phyloP scores from a whole-genome alignment of 2,329 filamentous ascomycete species.

The Hymenoscyphus albidus region DNA sequence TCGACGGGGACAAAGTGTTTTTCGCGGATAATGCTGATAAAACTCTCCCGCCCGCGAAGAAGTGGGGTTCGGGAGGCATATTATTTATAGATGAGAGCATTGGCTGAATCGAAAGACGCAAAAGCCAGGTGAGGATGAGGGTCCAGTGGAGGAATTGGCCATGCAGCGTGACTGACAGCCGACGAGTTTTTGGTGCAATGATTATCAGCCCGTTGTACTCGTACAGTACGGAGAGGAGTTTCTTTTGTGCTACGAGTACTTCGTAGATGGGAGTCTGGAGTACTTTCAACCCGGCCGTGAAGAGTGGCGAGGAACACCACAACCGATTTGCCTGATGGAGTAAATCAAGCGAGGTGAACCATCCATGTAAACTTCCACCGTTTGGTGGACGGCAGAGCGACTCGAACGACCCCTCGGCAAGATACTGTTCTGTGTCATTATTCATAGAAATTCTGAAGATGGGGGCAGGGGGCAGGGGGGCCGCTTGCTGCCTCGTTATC shows the following conservation, averaged over 20 bases:
- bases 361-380: background rate
- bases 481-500: background rate
- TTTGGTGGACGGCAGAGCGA: background rate
- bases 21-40: background rate
- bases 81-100: background rate
- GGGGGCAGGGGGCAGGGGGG: background rate
- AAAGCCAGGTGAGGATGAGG: background rate
- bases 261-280: background rate
- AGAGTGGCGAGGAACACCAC: too few relatives aligned
- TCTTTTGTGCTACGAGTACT: background rate
- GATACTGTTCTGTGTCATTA: background rate
- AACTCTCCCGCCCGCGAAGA: background rate
- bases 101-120: background rate
- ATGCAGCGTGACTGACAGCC: background rate
- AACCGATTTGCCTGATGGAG: background rate
- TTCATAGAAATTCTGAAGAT: background rate
- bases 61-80: background rate
- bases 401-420: background rate
- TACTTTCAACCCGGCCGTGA: too few relatives aligned
- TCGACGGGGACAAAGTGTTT: background rate
- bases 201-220: background rate
- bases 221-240: background rate
- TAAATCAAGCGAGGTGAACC: background rate
- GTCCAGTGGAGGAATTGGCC: background rate
- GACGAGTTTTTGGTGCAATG: background rate